Evolutionary conservation across 2,329 filamentous ascomycete genomes (phyloP).

Genomic region (Beauveria caledonica): DNA sequence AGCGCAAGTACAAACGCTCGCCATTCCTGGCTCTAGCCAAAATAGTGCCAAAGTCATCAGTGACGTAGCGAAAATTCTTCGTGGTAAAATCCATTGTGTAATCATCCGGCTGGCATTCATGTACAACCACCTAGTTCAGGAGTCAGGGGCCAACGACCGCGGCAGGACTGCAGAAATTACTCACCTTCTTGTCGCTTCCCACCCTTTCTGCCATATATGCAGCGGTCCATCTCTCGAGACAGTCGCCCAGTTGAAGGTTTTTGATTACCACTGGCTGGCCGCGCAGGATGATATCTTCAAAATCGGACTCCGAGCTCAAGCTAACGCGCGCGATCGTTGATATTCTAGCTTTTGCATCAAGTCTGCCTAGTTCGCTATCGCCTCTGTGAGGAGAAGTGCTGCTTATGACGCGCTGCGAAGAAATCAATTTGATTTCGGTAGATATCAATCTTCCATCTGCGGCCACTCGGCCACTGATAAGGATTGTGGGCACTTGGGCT

Average conservation of each 20-base stretch:
- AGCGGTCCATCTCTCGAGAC: slow-evolving; percentile 58
- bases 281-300: slow-evolving; percentile 48
- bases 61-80: slow-evolving; percentile 76
- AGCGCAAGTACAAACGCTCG: slow-evolving; percentile 65
- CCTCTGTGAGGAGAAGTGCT: slow-evolving; percentile 7
- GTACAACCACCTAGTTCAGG: slow-evolving; percentile 55
- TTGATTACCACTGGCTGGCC: slow-evolving; percentile 55
- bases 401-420: slow-evolving; percentile 7
- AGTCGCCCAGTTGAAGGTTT: slow-evolving; percentile 57
- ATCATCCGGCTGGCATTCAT: slow-evolving; percentile 48
- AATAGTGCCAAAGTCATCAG: slow-evolving; percentile 59
- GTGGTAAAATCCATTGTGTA: slow-evolving; percentile 69
- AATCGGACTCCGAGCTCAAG: slow-evolving; percentile 46
- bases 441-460: not conserved
- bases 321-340: slow-evolving; percentile 41
- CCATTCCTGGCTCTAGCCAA: slow-evolving; percentile 51
- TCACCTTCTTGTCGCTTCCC: slow-evolving; percentile 53
- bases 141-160: slow-evolving; percentile 5
- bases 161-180: not conserved
- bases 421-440: not conserved
- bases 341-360: slow-evolving; percentile 15
- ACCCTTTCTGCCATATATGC: slow-evolving; percentile 58
- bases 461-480: not conserved
- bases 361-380: not conserved
- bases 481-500: slow-evolving; percentile 20